Evolutionary conservation across 169 alveolate species (phyloP).

Genomic region (Eimeria sp.): DNA sequence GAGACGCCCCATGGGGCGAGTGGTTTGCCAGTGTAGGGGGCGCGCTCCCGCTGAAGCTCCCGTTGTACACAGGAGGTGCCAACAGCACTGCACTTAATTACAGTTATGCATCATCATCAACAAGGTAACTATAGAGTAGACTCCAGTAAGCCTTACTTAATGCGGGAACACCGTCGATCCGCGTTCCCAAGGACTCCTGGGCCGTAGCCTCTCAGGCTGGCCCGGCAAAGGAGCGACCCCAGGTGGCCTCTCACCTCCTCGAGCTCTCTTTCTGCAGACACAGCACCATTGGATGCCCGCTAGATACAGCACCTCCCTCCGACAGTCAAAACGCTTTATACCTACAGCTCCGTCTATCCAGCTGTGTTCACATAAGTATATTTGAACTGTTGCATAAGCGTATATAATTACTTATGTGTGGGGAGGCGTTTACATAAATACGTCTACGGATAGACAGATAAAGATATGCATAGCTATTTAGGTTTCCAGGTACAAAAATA

Average conservation of each 20-base stretch:
- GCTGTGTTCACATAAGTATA: background rate
- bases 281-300: background rate
- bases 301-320: background rate
- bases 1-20: background rate
- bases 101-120: background rate
- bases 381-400: background rate
- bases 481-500: background rate
- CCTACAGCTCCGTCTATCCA: background rate
- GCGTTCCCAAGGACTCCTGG: background rate
- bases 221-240: slow-evolving; percentile 44
- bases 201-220: slow-evolving; percentile 30
- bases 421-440: background rate
- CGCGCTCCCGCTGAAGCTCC: background rate
- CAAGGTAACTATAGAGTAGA: background rate
- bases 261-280: slow-evolving; percentile 29
- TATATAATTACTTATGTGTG: background rate
- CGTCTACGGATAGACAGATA: background rate
- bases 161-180: slow-evolving; percentile 27
- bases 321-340: background rate
- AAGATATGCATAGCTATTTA: background rate
- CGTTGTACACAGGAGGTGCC: background rate
- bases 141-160: background rate
- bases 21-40: background rate
- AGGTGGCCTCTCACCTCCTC: slow-evolving; percentile 64
- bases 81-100: background rate